Conservation (phyloP, 73 alveolate genomes). For the Strombidium stylifer region DNA sequence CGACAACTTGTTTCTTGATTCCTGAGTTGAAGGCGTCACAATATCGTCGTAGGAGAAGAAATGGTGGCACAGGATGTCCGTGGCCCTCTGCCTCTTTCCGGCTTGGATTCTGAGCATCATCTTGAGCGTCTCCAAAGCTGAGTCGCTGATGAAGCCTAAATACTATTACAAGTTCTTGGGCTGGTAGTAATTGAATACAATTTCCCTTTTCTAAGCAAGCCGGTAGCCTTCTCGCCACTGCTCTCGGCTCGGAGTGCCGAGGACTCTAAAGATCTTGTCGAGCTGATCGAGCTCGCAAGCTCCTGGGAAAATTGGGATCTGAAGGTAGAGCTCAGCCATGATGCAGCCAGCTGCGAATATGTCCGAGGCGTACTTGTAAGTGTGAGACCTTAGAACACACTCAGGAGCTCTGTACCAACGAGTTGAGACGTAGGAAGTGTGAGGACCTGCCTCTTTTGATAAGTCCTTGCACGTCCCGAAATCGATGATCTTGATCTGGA, state of each 20-base stretch:
- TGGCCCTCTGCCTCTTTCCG: no score
- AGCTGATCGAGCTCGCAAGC: conserved; percentile 95
- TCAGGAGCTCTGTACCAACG: conserved; percentile 95
- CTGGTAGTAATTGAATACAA: conserved; percentile 66
- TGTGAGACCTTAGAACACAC: conserved; percentile 76
- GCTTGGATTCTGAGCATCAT: no score
- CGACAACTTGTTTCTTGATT: no score
- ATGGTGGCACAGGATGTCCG: no score
- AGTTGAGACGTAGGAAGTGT: conserved; percentile 86
- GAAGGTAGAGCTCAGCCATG: conserved; percentile 83
- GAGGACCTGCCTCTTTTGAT: conserved; percentile 70
- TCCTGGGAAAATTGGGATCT: conserved; percentile 82
- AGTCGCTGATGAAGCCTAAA: no score
- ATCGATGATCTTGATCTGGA: conserved; percentile 69
- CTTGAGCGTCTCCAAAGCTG: no score
- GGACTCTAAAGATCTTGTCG: conserved; percentile 77
- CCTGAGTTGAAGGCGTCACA: no score
- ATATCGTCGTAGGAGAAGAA: no score
- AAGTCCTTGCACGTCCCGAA: conserved; percentile 80
- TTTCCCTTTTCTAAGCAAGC: conserved; percentile 81
- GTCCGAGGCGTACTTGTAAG: conserved; percentile 82
- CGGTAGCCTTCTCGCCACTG: conserved; percentile 96
- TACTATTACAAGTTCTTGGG: conserved; percentile 3
- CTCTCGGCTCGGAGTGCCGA: conserved; percentile 88
- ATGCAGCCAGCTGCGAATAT: conserved; percentile 93